These are phyloP conservation scores for Neofusicoccum ribis DNA, from an alignment of 2,329 filamentous ascomycete genomes.

Conservation along the genomic window DNA sequence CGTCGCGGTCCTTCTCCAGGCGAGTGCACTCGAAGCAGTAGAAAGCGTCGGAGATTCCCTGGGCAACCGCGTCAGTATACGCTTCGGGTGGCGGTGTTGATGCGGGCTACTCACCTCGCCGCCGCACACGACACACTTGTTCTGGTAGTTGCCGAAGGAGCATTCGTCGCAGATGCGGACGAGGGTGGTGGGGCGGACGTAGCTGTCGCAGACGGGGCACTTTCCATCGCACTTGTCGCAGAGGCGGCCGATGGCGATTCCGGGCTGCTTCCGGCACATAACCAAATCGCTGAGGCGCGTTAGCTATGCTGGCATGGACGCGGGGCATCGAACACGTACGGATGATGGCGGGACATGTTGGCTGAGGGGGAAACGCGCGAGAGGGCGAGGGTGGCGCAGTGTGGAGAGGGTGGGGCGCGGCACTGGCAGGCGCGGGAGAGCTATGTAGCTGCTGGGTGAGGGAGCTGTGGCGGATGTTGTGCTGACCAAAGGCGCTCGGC, in stretches of 20 bases:
- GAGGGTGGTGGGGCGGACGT: slow-evolving; percentile 95
- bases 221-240: slow-evolving; percentile 99
- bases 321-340: slow-evolving; percentile 56
- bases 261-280: slow-evolving; percentile 98
- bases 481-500: neutral
- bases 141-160: slow-evolving; percentile 99
- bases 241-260: slow-evolving; percentile 96
- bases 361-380: neutral
- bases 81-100: neutral
- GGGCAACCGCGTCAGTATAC: neutral
- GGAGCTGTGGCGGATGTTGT: slow-evolving; percentile 2
- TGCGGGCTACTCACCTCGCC: slow-evolving; percentile 62
- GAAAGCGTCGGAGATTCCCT: slow-evolving; percentile 93
- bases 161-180: slow-evolving; percentile 99
- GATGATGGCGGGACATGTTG: slow-evolving; percentile 88
- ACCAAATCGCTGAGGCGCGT: slow-evolving; percentile 74
- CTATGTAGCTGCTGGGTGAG: neutral
- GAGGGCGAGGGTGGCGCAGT: neutral
- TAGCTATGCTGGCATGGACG: slow-evolving; percentile 21
- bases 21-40: slow-evolving; percentile 99
- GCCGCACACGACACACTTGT: slow-evolving; percentile 98
- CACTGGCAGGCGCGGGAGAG: neutral
- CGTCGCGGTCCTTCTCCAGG: slow-evolving; percentile 93
- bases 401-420: neutral
- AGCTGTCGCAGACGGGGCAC: slow-evolving; percentile 97